These are phyloP conservation scores for Porcisia deanei DNA, from an alignment of 208 protist genomes.

Conservation along the genomic window DNA sequence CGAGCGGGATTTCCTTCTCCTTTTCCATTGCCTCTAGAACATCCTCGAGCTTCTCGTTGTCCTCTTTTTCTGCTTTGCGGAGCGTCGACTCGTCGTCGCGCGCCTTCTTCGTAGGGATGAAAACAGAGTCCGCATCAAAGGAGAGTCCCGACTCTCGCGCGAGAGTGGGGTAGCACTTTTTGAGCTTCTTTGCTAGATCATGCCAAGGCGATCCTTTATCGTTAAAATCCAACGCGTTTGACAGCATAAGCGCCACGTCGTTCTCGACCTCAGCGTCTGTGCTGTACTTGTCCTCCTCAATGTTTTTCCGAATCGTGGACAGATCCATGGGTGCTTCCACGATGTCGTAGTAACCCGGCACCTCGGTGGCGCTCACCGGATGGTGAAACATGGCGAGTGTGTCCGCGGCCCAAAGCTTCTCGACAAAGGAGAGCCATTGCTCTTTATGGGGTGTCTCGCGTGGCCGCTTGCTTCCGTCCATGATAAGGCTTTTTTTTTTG, in stretches of 20 bases:
- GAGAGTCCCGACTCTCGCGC: conserved; percentile 52
- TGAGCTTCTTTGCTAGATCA: conserved; percentile 58
- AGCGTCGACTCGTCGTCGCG: conserved; percentile 87
- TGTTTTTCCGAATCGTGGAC: conserved; percentile 67
- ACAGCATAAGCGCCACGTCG: conserved; percentile 84
- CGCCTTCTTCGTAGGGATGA: conserved; percentile 69
- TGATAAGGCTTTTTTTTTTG: neutral
- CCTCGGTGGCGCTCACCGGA: conserved; percentile 74
- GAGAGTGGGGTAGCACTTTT: conserved; percentile 45
- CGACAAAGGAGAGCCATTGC: conserved; percentile 63
- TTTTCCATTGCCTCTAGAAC: conserved; percentile 75
- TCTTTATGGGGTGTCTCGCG: conserved; percentile 50
- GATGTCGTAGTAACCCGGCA: conserved; percentile 78
- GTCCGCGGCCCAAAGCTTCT: conserved; percentile 76
- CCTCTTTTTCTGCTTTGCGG: conserved; percentile 61
- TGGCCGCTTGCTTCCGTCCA: conserved; percentile 36
- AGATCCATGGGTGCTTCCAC: conserved; percentile 79
- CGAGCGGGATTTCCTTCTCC: conserved; percentile 82
- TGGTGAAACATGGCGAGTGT: conserved; percentile 87
- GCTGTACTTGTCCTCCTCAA: conserved; percentile 65
- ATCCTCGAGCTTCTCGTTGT: conserved; percentile 62
- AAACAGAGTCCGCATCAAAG: conserved; percentile 73
- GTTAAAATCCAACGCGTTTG: conserved; percentile 90
- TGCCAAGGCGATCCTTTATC: conserved; percentile 66
- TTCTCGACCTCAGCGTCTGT: conserved; percentile 72